These are phyloP conservation scores for Synchytrium microbalum DNA, from an alignment of 371 early-diverging fungal genomes.

Conservation along the genomic window DNA sequence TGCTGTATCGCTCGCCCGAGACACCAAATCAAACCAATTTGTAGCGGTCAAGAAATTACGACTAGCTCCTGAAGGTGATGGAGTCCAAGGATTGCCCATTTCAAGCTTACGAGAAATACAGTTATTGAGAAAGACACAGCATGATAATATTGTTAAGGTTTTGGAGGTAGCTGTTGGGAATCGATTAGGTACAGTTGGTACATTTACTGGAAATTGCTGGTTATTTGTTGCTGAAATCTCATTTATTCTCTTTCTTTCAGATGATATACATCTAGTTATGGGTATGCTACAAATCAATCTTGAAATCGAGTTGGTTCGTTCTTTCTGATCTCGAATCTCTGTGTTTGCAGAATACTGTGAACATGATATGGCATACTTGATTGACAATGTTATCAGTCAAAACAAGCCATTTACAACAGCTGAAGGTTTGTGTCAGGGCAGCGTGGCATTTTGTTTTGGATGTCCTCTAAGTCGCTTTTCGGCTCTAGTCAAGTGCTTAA, in stretches of 20 bases:
- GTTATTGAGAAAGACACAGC: slow-evolving; percentile 80
- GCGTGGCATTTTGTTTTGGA: background rate
- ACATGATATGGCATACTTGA: slow-evolving; percentile 28
- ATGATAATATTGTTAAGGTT: slow-evolving; percentile 90
- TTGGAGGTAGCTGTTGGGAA: slow-evolving; percentile 73
- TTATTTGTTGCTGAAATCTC: no score
- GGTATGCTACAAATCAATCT: slow-evolving; percentile 11
- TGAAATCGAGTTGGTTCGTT: background rate
- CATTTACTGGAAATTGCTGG: no score
- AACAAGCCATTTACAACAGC: background rate
- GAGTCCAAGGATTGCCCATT: slow-evolving; percentile 92
- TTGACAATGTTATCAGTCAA: slow-evolving; percentile 24
- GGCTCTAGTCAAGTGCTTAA: slow-evolving; percentile 63
- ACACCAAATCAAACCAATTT: slow-evolving; percentile 82
- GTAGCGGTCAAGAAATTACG: slow-evolving; percentile 97
- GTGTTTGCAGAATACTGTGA: slow-evolving; percentile 21
- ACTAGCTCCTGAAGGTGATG: slow-evolving; percentile 65
- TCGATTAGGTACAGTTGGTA: slow-evolving; percentile 15
- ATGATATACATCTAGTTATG: slow-evolving; percentile 11
- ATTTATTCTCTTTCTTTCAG: slow-evolving; percentile 5
- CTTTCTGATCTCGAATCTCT: background rate
- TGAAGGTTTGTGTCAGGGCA: background rate
- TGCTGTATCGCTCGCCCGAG: slow-evolving; percentile 87
- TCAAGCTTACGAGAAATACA: slow-evolving; percentile 98
- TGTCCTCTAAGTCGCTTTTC: background rate